Percentiles rank a stretch among this genome's conserved stretches.
Evolutionary conservation across 179 eudicot species (phyloP).

Genomic region (Amaranthus tricolor): DNA sequence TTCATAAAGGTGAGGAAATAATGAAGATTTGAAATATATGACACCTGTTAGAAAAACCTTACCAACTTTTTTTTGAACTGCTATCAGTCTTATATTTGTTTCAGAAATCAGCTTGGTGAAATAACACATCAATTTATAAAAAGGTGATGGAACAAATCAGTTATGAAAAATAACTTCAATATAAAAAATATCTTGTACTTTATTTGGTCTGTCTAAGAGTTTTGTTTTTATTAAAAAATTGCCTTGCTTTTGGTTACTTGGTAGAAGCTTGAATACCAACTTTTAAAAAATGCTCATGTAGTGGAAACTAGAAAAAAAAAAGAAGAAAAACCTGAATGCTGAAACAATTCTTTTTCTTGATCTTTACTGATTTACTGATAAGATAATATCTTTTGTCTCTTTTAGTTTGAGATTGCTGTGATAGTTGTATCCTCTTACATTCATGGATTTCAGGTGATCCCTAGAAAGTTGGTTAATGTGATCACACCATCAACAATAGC

Average conservation of each 20-base stretch:
- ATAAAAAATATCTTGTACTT: not conserved
- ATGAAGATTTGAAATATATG: too few species aligned
- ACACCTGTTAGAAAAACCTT: too few species aligned
- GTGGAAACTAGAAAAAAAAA: not conserved
- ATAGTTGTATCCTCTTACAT: slow-evolving; percentile 11
- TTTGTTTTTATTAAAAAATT: not conserved
- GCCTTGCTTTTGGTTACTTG: not conserved
- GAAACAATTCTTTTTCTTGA: not conserved
- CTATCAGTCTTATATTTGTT: too few species aligned
- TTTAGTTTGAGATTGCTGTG: not conserved
- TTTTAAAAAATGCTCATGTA: not conserved
- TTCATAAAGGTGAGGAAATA: too few species aligned
- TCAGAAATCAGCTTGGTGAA: too few species aligned
- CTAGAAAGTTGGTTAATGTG: slow-evolving; percentile 77
- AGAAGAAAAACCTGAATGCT: not conserved
- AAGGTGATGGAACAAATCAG: not conserved
- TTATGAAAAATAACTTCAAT: not conserved
- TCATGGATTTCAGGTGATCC: slow-evolving; percentile 63
- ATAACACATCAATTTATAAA: not conserved
- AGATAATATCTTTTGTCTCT: not conserved
- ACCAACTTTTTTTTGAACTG: too few species aligned
- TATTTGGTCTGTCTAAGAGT: not conserved
- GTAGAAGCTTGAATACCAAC: slow-evolving; percentile 4
- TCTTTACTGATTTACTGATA: not conserved
- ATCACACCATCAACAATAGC: slow-evolving; percentile 76